Base-by-base conservation (phyloP, 768 basidiomycete species). In the Hortiboletus flavorubellus region DNA sequence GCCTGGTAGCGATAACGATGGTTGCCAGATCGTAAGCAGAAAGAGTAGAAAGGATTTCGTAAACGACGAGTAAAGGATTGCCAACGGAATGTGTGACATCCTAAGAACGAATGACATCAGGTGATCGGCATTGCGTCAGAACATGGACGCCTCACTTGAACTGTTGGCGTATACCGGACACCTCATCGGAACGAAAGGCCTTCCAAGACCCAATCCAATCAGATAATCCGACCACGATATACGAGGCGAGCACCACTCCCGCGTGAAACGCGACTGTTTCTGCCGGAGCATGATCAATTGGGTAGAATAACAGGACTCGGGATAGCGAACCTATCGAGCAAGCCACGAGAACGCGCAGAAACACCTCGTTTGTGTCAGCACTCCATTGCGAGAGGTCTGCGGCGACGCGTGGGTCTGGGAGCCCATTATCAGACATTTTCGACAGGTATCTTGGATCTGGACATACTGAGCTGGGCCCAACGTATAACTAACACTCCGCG, bases 31-130 rank as follows among this genome's bases (percentile, higher is more conserved):
- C 1, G 91, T 85, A 26, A 93, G 78, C 4, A 91, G 77, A 62
- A 89, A 84, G n/a, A 93, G 78, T 6, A 93, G 78, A 65, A 93
- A 91, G 16, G 90, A 78, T 65, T 93, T 93, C 6, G 87, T 90
- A 21, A 92, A 71, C 2, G 91, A 93, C 0, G 91, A 91, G 64
- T 93, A 93, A 66, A 92, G 78, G 6, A 93, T 74, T 12, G 84
- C 83, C n/a, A 93, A 76, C 4, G 91, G 85, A 39, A 93, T 80
- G 35, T 91, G 78, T 0, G 88, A 87, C 50, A 85, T 78, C 60
- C 89, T 89, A 35, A 41, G 34, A 34, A 38, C 18, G 58, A 50
- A 34, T 9, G 23, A 39, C 23, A 30, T 54, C 14, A 41, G 31
- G 43, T 5, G 10, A 18, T 34, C 8, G n/a, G 18, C 5, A 33